Percentiles rank a stretch among this genome's conserved stretches.
phyloP scores from a whole-genome alignment of 225 moss, liverwort and hornwort species.

The Ulota crispa region DNA sequence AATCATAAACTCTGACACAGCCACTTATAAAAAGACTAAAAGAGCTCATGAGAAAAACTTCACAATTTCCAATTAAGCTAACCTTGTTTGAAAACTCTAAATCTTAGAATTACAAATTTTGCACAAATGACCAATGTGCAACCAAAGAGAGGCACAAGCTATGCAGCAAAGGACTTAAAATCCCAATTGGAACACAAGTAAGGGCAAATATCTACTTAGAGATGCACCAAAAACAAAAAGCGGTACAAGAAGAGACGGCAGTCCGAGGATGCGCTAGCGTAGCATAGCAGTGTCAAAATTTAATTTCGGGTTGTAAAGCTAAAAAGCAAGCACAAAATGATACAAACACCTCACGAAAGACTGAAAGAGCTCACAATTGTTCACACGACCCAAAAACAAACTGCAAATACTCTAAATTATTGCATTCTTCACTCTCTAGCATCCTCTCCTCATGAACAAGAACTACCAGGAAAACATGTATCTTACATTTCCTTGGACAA shows the following conservation, averaged over 20 bases:
- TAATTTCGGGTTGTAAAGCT: not conserved
- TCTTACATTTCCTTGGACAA: not conserved
- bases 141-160: constrained; percentile 6
- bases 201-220: not conserved
- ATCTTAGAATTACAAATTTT: not conserved
- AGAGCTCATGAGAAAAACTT: too few species aligned
- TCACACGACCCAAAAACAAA: not conserved
- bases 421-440: not conserved
- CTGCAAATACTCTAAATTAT: not conserved
- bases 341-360: not conserved
- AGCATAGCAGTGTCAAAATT: not conserved
- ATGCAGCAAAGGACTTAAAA: not conserved
- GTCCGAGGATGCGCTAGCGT: not conserved
- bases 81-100: too few species aligned
- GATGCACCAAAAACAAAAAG: constrained; percentile 22
- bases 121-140: constrained; percentile 23
- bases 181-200: constrained; percentile 13
- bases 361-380: not conserved
- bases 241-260: not conserved
- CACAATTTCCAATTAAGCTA: too few species aligned
- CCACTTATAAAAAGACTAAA: too few species aligned
- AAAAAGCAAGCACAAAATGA: not conserved
- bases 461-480: not conserved
- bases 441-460: not conserved
- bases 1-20: not conserved